Evolutionary conservation across 2,329 filamentous ascomycete genomes (phyloP).

Genomic region (Cercospora sp.): DNA sequence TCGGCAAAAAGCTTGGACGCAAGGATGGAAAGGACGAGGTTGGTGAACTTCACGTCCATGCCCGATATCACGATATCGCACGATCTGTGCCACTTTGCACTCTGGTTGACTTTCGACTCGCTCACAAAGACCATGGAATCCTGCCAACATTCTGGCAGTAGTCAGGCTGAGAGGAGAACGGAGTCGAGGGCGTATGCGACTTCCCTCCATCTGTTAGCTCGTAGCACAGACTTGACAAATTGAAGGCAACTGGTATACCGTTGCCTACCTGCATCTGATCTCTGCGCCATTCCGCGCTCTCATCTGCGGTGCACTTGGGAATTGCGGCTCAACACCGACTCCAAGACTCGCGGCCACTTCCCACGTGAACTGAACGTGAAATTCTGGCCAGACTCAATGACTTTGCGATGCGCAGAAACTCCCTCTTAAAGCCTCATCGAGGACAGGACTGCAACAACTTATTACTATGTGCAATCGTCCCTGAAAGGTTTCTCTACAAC

Average conservation of each 20-base stretch:
- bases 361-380: background rate
- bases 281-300: background rate
- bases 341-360: background rate
- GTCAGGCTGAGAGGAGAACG: background rate
- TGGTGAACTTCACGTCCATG: slow-evolving; percentile 3
- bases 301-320: background rate
- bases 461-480: background rate
- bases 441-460: background rate
- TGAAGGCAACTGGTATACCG: background rate
- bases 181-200: background rate
- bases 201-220: background rate
- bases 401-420: background rate
- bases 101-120: background rate
- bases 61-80: background rate
- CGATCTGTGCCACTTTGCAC: slow-evolving; percentile 2
- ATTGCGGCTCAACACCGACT: background rate
- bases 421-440: background rate
- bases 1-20: slow-evolving; percentile 2
- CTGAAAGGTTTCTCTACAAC: background rate
- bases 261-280: background rate
- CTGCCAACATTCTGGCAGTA: background rate
- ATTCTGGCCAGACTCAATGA: background rate
- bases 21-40: slow-evolving; percentile 1
- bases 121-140: background rate
- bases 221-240: background rate